Evolutionary conservation across 805 yeast genomes (phyloP), one percentile per base, ranked within the genome.

Genomic region (Metschnikowia anglica): DNA sequence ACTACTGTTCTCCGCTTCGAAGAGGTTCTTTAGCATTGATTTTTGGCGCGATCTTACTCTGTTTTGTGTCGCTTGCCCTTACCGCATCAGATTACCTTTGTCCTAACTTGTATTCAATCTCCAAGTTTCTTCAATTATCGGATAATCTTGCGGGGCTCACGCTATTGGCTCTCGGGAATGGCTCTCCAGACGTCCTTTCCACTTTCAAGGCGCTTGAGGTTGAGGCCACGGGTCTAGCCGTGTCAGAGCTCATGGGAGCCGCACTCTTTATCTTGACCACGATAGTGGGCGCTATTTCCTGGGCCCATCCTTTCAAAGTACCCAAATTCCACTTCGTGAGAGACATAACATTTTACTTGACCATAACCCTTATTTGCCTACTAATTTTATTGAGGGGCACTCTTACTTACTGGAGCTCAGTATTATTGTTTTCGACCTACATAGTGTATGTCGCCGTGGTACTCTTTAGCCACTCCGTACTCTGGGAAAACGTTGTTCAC

Each of bases 221-320:
- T 1, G 82, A 79, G n/a, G 78, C 87, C 1, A 79, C 84, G 0
- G 76, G 88, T 0, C 67, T 91, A 58, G 97, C 98, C 0, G 65
- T 91, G 5, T 93, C 97, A 1, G 97, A 90, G 60, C 68, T 91
- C n/a, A 64, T 89, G 24, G 98, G 99, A 0, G 93, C 97, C 2
- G 86, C 95, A 0, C 78, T 85, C 34, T 89, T 93, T 56, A 79
- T 90, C 13, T 73, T 85, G 2, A 80, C 91, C 1, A 83, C 88
- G 10, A 86, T 91, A 0, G 72, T 87, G 18, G 98, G 98, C 0
- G 61, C 80, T 0, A 85, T 91, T 77, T 83, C 87, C 0, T 60
- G 89, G 0, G 60, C 81, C 1, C 72, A 76, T 27, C 90, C 96
- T 0, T 77, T 77, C 54, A 63, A 74, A 40, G 85, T 88, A 16